Evolutionary conservation across 2,329 filamentous ascomycete genomes (phyloP).

Genomic region (Alternaria sp.): DNA sequence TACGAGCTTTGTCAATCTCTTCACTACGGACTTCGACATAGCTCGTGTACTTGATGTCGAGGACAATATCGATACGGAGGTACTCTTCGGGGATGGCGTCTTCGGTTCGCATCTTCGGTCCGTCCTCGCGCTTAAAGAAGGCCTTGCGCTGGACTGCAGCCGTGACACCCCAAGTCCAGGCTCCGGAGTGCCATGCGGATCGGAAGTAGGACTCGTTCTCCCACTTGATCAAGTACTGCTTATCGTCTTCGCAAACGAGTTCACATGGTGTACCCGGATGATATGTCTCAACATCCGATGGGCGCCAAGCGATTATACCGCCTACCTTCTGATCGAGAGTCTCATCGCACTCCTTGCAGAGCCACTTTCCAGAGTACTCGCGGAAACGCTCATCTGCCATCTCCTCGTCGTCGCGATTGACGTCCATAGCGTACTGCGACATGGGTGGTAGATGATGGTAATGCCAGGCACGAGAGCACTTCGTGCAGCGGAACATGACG

Average conservation of each 20-base stretch:
- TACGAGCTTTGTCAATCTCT: slow-evolving; percentile 72
- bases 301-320: slow-evolving; percentile 87
- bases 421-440: slow-evolving; percentile 51
- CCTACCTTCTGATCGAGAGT: slow-evolving; percentile 69
- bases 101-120: slow-evolving; percentile 72
- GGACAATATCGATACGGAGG: slow-evolving; percentile 84
- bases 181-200: slow-evolving; percentile 84
- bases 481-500: slow-evolving; percentile 81
- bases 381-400: slow-evolving; percentile 68
- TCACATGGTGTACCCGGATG: slow-evolving; percentile 59
- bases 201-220: slow-evolving; percentile 79
- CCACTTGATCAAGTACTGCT: slow-evolving; percentile 94
- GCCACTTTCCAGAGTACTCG: slow-evolving; percentile 78
- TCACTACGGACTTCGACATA: slow-evolving; percentile 65
- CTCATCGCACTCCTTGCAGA: slow-evolving; percentile 77
- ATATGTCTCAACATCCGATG: slow-evolving; percentile 64
- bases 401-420: slow-evolving; percentile 54
- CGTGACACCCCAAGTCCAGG: slow-evolving; percentile 82
- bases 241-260: slow-evolving; percentile 73
- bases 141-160: slow-evolving; percentile 69
- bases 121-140: slow-evolving; percentile 74
- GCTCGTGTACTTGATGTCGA: slow-evolving; percentile 75
- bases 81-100: slow-evolving; percentile 90
- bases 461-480: slow-evolving; percentile 81
- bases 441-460: slow-evolving; percentile 76